These are phyloP conservation scores for Trichoderma cornu-damae DNA, from an alignment of 2,329 filamentous ascomycete species.

Conservation along the genomic window DNA sequence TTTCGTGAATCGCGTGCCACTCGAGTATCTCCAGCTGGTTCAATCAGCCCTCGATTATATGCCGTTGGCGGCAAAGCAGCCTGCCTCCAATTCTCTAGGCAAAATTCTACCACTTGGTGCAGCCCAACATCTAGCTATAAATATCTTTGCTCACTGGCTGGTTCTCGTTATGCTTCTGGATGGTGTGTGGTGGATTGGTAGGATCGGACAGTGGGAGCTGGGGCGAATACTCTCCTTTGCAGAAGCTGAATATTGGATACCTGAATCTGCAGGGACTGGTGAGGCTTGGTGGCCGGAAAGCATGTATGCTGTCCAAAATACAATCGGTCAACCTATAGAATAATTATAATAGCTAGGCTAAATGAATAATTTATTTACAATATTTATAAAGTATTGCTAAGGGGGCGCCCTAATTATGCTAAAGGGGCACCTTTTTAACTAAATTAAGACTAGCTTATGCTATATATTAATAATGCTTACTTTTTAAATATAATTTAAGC, in stretches of 20 bases:
- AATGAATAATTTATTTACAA: too few species aligned
- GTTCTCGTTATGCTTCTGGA: conserved; percentile 10
- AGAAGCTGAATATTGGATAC: background rate
- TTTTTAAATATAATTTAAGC: too few species aligned
- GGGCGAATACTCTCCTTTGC: background rate
- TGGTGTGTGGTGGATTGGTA: conserved; percentile 12
- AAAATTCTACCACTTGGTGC: background rate
- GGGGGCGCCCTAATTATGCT: too few species aligned
- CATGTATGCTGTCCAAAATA: conserved; percentile 10
- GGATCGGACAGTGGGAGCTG: conserved; percentile 9
- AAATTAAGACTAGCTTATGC: too few species aligned
- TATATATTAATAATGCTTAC: too few species aligned
- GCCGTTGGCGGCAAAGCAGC: background rate
- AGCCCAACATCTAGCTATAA: conserved; percentile 2
- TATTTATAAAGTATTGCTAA: too few species aligned
- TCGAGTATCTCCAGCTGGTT: conserved; percentile 9
- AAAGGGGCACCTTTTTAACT: too few species aligned
- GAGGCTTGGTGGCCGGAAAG: conserved; percentile 6
- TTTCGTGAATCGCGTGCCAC: conserved; percentile 1
- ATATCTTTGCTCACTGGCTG: conserved; percentile 11
- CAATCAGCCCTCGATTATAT: conserved; percentile 11
- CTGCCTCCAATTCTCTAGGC: background rate
- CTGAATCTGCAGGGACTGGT: background rate
- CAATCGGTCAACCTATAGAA: conserved; percentile 1
- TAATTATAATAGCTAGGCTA: background rate